phyloP scores from a whole-genome alignment of 352 stramenopile species.

The Pythium graminicola region DNA sequence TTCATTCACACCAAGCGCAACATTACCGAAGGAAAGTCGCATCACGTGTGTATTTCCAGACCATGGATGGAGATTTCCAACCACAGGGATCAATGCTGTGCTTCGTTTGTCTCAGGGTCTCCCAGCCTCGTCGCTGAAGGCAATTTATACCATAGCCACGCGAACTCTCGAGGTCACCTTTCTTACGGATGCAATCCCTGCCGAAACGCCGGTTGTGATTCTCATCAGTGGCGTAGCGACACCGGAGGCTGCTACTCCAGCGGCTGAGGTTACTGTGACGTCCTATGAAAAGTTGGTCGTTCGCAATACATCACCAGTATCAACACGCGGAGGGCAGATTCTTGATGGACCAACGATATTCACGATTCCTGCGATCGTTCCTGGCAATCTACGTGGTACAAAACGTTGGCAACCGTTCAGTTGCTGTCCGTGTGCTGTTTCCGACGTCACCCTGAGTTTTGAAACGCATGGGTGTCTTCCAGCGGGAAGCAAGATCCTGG shows the following conservation, averaged over 20 bases:
- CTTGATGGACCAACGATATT: constrained; percentile 49
- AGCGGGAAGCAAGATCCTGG: constrained; percentile 31
- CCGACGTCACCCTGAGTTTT: constrained; percentile 55
- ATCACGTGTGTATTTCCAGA: constrained; percentile 49
- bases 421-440: constrained; percentile 38
- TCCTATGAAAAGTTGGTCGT: constrained; percentile 56
- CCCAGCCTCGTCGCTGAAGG: constrained; percentile 24
- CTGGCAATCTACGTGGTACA: constrained; percentile 34
- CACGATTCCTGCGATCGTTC: constrained; percentile 42
- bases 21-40: constrained; percentile 35
- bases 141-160: constrained; percentile 26
- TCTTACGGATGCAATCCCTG: constrained; percentile 35
- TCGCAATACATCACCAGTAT: constrained; percentile 42
- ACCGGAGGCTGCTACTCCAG: constrained; percentile 42
- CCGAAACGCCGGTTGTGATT: constrained; percentile 33
- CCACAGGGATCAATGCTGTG: constrained; percentile 18
- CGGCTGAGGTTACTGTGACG: constrained; percentile 42
- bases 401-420: constrained; percentile 57
- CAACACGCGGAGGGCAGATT: constrained; percentile 54
- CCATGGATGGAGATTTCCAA: constrained; percentile 44
- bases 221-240: constrained; percentile 50
- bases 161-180: constrained; percentile 51
- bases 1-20: constrained; percentile 38
- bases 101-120: constrained; percentile 31
- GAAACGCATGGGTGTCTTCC: constrained; percentile 33